phyloP scores from a whole-genome alignment of 495 filamentous ascomycete species.

The Hypoxylon trugodes region DNA sequence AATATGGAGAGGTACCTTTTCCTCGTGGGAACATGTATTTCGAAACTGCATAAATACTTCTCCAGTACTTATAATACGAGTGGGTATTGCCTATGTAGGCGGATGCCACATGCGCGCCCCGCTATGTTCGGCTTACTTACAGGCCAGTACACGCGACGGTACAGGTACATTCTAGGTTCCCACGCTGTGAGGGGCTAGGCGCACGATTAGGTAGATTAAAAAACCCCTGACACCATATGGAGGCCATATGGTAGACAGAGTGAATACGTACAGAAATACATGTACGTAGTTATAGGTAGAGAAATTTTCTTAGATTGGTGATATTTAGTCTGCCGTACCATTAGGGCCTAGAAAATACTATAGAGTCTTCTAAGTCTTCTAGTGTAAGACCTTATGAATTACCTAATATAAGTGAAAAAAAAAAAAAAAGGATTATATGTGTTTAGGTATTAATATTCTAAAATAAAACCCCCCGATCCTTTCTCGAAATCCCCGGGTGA shows the following conservation, averaged over 20 bases:
- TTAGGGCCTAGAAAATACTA: too few relatives aligned
- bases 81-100: constrained; percentile 5
- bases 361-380: too few relatives aligned
- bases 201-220: constrained; percentile 23
- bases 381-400: too few relatives aligned
- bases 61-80: constrained; percentile 11
- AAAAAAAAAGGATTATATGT: too few relatives aligned
- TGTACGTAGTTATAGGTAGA: too few relatives aligned
- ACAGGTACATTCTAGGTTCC: constrained; percentile 23
- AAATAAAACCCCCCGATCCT: constrained; percentile 20
- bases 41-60: neutral
- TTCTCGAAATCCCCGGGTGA: constrained; percentile 3
- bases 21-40: neutral
- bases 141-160: constrained; percentile 26
- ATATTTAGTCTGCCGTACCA: too few relatives aligned
- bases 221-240: constrained; percentile 27
- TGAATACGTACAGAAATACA: too few relatives aligned
- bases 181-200: constrained; percentile 16
- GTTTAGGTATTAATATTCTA: constrained; percentile 5
- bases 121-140: constrained; percentile 35
- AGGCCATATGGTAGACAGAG: too few relatives aligned
- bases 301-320: too few relatives aligned
- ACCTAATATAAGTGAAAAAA: too few relatives aligned
- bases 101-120: constrained; percentile 34
- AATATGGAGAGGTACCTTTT: constrained; percentile 6